Evolutionary conservation across 208 protist genomes (phyloP), one percentile per base, ranked within the genome.

Genomic region (Trypanosoma caninum): DNA sequence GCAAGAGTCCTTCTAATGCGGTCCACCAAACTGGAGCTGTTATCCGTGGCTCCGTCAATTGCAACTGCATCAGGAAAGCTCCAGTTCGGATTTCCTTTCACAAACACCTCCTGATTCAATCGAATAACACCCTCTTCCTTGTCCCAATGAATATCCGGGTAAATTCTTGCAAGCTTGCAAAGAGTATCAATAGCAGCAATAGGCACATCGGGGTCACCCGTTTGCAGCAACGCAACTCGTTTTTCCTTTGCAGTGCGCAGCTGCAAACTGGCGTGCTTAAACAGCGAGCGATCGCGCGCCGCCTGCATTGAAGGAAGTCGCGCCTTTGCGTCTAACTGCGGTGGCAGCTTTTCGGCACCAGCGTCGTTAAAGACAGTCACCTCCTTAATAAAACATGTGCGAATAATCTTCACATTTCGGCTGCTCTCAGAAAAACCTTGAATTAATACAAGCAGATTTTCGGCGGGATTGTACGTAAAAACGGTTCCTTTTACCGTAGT

Each of bases 111-210:
- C 25, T 84, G 63, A 16, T 72, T 89, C 25, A 91, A 74, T n/a
- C 72, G 71, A 45, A 92, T 95, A 18, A 83, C 67, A 33, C 81
- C 69, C 33, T 88, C 80, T 3, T 84, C 77, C 27, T 69, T 70
- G 57, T 91, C 82, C 85, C 88, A 95, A 44, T 74, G 71, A 30
- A 89, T 89, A 47, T 80, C 78, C 9, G 82, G 88, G 62, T 90
- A 95, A 38, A 92, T 60, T 9, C 88, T 76, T 2, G 76, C 69
- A 23, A 95, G 65, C 28, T 80, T 68, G 22, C 76, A 51, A 37
- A 91, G 78, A n/a, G 74, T 77, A 47, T 90, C 76, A 41, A 77
- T 72, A 1, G 88, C 84, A 14, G 74, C 85, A 40, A 95, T 92
- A 9, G 82, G 73, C 1, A 77, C 87, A 34, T 84, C 72, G 7